Evolutionary conservation across 805 yeast genomes (phyloP), one percentile per base, ranked within the genome.

Genomic region (Lipomyces anomalus): DNA sequence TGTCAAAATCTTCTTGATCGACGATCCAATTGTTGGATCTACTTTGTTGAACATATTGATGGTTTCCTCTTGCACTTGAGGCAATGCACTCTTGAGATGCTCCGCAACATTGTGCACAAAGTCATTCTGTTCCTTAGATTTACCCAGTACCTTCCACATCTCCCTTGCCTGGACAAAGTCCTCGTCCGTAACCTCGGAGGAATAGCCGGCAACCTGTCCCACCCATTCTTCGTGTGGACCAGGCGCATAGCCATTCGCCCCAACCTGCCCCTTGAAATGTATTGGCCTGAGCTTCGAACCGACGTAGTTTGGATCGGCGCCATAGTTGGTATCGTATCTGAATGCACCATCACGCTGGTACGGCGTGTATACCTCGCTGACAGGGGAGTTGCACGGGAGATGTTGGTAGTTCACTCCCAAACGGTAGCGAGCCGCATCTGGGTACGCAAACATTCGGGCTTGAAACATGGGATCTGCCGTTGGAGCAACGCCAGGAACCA

Each of bases 331-430:
- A 57, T 76, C 71, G 22, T 78, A 77, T 45, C 63, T 63, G 88
- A 82, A 80, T 38, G 79, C 75, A 66, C 95, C 95, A 63, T 86
- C 95, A 69, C 95, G 78, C 57, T 80, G 75, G 58, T 79, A 80
- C 23, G 95, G 95, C 57, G 76, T 74, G 63, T 74, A 76, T 6
- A 73, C 70, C 43, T 67, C 67, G 33, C 22, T 26, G 51, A 74
- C 69, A 47, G 95, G 95, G 66, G 94, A 83, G 65, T 86, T 86
- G 57, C 84, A 88, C n/a, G 95, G 95, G 47, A 86, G 81, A 67
- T 84, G 90, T 39, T 76, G 74, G n/a, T n/a, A n/a, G n/a, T n/a
- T n/a, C n/a, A n/a, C n/a, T n/a, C n/a, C n/a, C n/a, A 84, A 68
- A 68, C 94, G 76, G 70, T 84, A 83, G 65, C 94, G 80, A 62